phyloP scores from a whole-genome alignment of 2,329 filamentous ascomycete species.

The Xylaria hypoxylon region DNA sequence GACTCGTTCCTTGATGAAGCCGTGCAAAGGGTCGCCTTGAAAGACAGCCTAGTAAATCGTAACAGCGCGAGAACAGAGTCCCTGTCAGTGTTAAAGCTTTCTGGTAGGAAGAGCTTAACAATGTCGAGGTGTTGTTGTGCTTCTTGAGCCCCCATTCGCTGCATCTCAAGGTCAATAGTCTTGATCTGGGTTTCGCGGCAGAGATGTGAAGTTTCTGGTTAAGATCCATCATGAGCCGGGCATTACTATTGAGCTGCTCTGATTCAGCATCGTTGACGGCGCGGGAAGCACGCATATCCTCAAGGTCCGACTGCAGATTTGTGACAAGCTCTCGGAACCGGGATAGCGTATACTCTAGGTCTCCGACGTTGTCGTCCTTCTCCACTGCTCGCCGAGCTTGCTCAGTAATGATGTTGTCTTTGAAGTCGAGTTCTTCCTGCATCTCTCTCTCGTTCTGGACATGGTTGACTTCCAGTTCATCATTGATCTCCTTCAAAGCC shows the following conservation, averaged over 20 bases:
- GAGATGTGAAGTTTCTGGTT: constrained; percentile 94
- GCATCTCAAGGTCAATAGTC: constrained; percentile 90
- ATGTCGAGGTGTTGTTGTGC: constrained; percentile 89
- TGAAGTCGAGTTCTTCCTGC: constrained; percentile 91
- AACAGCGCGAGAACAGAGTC: constrained; percentile 91
- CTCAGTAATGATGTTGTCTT: constrained; percentile 85
- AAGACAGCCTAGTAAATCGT: constrained; percentile 86
- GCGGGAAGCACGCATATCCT: constrained; percentile 92
- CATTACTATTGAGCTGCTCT: constrained; percentile 87
- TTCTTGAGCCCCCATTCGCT: constrained; percentile 88
- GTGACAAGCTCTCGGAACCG: constrained; percentile 91
- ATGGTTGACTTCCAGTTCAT: constrained; percentile 94
- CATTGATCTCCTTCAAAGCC: constrained; percentile 89
- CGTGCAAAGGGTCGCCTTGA: constrained; percentile 87
- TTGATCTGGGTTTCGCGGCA: constrained; percentile 90
- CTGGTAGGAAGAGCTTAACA: constrained; percentile 87
- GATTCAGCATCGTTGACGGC: constrained; percentile 93
- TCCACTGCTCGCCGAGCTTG: constrained; percentile 77
- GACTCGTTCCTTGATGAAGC: constrained; percentile 82
- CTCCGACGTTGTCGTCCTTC: constrained; percentile 83
- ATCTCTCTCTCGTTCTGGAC: constrained; percentile 93
- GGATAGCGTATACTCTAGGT: constrained; percentile 89
- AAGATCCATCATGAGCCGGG: constrained; percentile 94
- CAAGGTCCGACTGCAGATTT: constrained; percentile 84
- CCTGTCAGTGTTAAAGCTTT: constrained; percentile 81